Base-by-base conservation (phyloP, 2,329 filamentous ascomycete species). In the Parastagonospora nodorum region DNA sequence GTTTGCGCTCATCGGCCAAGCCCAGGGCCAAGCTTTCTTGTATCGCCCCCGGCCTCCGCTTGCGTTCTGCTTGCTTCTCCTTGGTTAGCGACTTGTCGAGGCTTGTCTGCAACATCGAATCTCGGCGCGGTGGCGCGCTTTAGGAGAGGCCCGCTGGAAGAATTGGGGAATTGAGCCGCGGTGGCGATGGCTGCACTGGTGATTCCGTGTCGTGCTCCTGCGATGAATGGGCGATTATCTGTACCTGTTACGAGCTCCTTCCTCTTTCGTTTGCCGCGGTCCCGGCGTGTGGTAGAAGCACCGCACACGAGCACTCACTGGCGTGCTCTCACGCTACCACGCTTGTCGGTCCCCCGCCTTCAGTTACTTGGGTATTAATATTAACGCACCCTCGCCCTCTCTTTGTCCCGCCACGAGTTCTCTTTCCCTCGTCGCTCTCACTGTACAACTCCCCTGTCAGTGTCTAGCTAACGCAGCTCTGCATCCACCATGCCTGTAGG, bases 401-500 rank as follows among this genome's bases (percentile, higher is more conserved):
- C n/a, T 32, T 24, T 35, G 24, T 41, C 10, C 16, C 46, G 51
- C 46, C 41, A 44, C 49, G 51, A 51, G 45, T 28, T 43, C 56
- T 53, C 45, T 57, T 46, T 48, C 55, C 53, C 50, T 58, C 55
- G 45, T 59, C 45, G 49, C 47, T 48, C 42, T 46, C 45, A 30
- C 42, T 40, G 29, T 32, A 33, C 31, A 14, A 45, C 32, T 24
- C 19, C 3, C 45, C 39, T 12, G 27, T 9, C 36, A 39, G 29
- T 42, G 15, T 19, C 29, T n/a, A 32, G 40, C 15, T n/a, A 5
- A 42, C 37, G 28, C 44, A 48, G 37, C 39, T 51, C 48, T 48
- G 45, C 55, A 47, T 51, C 48, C 63, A 68, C 48, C 54, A 67
- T 67, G 64, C 60, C 66, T 60, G 47, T 60, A 47, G 57, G 57